phyloP scores from a whole-genome alignment of 768 basidiomycete species.

The Suillus discolor region DNA sequence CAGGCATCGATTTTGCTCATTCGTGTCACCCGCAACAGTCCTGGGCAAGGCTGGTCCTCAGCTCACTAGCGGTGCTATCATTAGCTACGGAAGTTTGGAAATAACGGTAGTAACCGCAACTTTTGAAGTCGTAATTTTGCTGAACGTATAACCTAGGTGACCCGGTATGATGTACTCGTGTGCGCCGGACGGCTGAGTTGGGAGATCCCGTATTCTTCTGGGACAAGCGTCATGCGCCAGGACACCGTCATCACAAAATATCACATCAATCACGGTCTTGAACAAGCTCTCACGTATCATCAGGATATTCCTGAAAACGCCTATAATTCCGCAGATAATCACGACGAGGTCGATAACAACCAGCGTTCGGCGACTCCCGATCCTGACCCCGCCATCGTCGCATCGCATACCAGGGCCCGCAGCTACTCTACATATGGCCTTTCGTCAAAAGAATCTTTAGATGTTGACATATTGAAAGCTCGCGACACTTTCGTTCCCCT shows the following conservation, averaged over 20 bases:
- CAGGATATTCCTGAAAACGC: neutral
- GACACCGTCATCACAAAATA: neutral
- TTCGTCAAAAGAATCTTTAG: neutral
- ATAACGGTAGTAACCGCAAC: conserved; percentile 21
- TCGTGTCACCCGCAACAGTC: conserved; percentile 14
- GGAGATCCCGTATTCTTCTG: conserved; percentile 13
- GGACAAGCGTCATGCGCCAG: neutral
- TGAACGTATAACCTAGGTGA: conserved; percentile 18
- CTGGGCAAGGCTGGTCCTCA: conserved; percentile 30
- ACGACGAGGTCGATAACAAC: neutral
- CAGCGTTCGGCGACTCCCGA: neutral
- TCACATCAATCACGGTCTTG: neutral
- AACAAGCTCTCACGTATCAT: neutral
- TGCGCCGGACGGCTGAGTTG: conserved; percentile 30
- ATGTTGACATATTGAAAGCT: neutral
- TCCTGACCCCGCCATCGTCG: neutral
- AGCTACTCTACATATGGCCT: neutral
- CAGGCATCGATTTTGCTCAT: neutral
- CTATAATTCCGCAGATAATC: neutral
- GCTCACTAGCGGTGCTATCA: conserved; percentile 27
- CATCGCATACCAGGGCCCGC: neutral
- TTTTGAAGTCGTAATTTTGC: neutral
- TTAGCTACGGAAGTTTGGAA: conserved; percentile 23
- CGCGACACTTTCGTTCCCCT: neutral
- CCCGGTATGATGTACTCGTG: conserved; percentile 32